These are phyloP conservation scores for Verticillium isaacii DNA, from an alignment of 2,329 filamentous ascomycete genomes.

Conservation along the genomic window DNA sequence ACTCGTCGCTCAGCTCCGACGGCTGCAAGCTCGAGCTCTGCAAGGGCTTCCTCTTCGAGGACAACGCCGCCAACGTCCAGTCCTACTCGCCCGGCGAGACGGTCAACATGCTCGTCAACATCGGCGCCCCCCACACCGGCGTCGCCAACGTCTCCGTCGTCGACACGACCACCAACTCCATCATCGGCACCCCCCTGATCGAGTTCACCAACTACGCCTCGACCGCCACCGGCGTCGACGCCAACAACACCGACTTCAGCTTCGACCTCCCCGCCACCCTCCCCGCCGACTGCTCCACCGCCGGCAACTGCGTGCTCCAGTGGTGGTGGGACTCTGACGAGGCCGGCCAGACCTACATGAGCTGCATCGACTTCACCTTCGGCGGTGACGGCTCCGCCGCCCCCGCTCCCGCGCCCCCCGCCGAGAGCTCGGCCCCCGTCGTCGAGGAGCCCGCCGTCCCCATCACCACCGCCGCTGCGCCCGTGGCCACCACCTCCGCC, in stretches of 20 bases:
- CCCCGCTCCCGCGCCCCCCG: constrained; percentile 1
- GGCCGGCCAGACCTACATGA: constrained; percentile 58
- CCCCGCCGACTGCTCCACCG: constrained; percentile 37
- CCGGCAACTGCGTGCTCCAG: constrained; percentile 49
- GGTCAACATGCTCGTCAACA: constrained; percentile 30
- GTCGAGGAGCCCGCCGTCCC: constrained; percentile 1
- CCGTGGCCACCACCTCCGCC: constrained; percentile 3
- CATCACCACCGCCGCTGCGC: constrained; percentile 10
- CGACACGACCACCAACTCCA: constrained; percentile 2
- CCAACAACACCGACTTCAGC: constrained; percentile 36
- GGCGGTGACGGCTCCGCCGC: constrained; percentile 5
- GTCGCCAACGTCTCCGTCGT: constrained; percentile 32
- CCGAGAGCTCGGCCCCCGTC: background rate
- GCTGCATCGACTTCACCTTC: constrained; percentile 52
- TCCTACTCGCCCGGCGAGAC: constrained; percentile 25
- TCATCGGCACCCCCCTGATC: constrained; percentile 16
- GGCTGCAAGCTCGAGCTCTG: constrained; percentile 31
- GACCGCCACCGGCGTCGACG: constrained; percentile 11
- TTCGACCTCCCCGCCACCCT: constrained; percentile 49
- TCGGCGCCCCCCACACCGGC: constrained; percentile 30
- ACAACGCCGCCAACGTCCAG: constrained; percentile 21
- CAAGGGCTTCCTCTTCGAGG: constrained; percentile 25
- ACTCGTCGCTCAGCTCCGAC: constrained; percentile 15
- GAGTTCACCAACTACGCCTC: constrained; percentile 34
- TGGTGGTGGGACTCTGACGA: constrained; percentile 58